Percentiles rank a stretch among this genome's conserved stretches.
Evolutionary conservation across 208 protist genomes (phyloP).

Genomic region (Trypanosoma conorhini): DNA sequence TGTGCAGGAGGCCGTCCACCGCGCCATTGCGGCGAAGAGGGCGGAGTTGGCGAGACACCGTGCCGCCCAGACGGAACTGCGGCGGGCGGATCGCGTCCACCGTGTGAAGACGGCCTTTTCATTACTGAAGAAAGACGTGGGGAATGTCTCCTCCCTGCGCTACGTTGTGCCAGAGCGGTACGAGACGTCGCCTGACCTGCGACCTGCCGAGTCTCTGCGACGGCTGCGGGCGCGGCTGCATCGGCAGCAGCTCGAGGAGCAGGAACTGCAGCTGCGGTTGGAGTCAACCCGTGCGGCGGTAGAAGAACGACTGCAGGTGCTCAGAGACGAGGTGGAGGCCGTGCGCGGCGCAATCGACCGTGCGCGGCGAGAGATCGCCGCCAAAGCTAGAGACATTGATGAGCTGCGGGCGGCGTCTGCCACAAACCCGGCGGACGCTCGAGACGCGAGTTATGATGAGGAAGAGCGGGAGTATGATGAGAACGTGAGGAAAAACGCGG

Average conservation of each 20-base stretch:
- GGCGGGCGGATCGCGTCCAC: slow-evolving; percentile 13
- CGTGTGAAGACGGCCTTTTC: slow-evolving; percentile 1
- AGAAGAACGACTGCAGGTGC: background rate
- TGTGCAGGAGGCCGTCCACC: slow-evolving; percentile 9
- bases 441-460: background rate
- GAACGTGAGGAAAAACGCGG: background rate
- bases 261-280: background rate
- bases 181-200: background rate
- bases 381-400: slow-evolving; percentile 5
- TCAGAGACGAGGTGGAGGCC: slow-evolving; percentile 4
- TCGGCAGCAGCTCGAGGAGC: slow-evolving; percentile 9
- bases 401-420: background rate
- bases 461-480: too few relatives aligned
- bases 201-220: background rate
- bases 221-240: slow-evolving; percentile 9
- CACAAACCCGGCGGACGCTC: too few relatives aligned
- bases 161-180: slow-evolving; percentile 18
- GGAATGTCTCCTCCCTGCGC: slow-evolving; percentile 14
- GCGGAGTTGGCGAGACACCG: slow-evolving; percentile 3
- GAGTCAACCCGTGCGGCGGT: background rate
- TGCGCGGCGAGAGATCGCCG: background rate
- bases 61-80: background rate
- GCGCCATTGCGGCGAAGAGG: background rate
- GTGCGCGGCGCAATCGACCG: background rate
- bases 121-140: slow-evolving; percentile 15